These are phyloP conservation scores for Primulina huaijiensis DNA, from an alignment of 257 asterid species.

Conservation along the genomic window DNA sequence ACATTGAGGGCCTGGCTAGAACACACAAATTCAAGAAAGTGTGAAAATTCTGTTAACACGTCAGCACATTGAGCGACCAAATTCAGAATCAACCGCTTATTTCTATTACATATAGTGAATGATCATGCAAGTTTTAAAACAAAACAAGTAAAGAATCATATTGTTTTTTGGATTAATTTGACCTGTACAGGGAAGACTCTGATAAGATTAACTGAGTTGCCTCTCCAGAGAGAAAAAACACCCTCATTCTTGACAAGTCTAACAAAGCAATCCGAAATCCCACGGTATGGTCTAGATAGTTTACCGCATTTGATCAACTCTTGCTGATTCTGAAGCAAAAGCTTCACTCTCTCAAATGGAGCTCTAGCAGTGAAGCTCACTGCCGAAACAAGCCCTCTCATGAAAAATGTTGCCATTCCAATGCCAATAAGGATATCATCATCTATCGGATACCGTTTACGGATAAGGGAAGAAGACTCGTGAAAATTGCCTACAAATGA, in stretches of 20 bases:
- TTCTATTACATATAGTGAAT: no score
- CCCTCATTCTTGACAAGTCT: neutral
- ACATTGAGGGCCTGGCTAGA: neutral
- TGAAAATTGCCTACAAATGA: neutral
- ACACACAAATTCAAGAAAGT: neutral
- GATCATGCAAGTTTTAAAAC: no score
- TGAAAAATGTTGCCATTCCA: neutral
- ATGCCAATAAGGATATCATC: neutral
- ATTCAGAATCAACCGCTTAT: no score
- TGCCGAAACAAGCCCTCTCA: neutral
- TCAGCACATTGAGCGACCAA: no score
- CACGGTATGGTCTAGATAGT: neutral
- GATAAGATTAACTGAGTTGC: neutral
- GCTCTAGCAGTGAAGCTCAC: neutral
- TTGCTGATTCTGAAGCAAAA: neutral
- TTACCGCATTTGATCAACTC: neutral
- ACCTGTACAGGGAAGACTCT: neutral
- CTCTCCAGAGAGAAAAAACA: neutral
- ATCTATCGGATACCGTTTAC: neutral
- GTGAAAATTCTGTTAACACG: no score
- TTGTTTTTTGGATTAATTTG: neutral
- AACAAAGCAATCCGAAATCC: neutral
- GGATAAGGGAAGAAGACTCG: neutral
- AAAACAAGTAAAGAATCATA: neutral
- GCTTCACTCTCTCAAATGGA: neutral